Percentiles rank a stretch among this genome's conserved stretches.
Evolutionary conservation across 306 rosid genomes (phyloP).

Genomic region (Gastrolobium bilobum): DNA sequence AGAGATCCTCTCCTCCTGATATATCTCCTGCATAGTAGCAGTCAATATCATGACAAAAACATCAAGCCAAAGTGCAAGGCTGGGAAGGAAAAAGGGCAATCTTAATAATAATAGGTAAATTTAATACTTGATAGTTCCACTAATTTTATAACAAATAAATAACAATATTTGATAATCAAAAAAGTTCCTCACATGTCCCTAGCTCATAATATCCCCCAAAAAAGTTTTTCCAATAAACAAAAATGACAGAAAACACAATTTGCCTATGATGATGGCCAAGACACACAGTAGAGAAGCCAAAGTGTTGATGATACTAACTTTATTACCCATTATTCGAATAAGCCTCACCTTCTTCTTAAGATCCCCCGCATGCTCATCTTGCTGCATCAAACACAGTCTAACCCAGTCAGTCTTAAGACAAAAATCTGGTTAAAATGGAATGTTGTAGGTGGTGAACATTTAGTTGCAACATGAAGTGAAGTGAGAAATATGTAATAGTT

Average conservation of each 20-base stretch:
- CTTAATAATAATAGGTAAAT: not conserved
- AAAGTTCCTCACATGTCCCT: not conserved
- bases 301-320: conserved; percentile 59
- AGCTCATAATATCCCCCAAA: not conserved
- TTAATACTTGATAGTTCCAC: not conserved
- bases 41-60: not conserved
- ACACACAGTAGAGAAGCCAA: conserved; percentile 20
- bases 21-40: conserved; percentile 61
- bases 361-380: conserved; percentile 92
- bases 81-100: not conserved
- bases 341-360: conserved; percentile 87
- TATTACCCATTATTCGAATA: conserved; percentile 67
- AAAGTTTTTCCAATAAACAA: not conserved
- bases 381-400: conserved; percentile 61
- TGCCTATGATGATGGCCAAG: not conserved
- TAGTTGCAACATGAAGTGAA: not conserved
- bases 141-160: conserved; percentile 8
- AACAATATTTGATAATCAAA: not conserved
- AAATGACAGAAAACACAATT: not conserved
- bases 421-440: not conserved
- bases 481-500: not conserved
- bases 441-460: not conserved
- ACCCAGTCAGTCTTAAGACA: conserved; percentile 30
- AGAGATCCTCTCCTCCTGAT: conserved; percentile 75
- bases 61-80: conserved; percentile 8